Evolutionary conservation across 2,329 filamentous ascomycete genomes (phyloP).

Genomic region (Alternaria sp.): DNA sequence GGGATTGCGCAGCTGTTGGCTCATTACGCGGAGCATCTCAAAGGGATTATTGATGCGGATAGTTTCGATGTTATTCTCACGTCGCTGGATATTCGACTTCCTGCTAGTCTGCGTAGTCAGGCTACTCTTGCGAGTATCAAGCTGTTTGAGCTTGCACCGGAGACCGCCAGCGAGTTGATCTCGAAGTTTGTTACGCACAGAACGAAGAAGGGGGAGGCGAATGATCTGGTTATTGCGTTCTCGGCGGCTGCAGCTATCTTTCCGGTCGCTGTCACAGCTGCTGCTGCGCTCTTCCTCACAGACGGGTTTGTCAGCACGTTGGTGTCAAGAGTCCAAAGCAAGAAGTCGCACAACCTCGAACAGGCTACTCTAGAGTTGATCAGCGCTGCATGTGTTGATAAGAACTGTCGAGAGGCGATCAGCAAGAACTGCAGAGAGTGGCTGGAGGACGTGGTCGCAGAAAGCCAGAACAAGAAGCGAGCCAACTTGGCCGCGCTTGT

Average conservation of each 20-base stretch:
- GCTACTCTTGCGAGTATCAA: slow-evolving; percentile 83
- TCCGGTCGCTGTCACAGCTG: slow-evolving; percentile 78
- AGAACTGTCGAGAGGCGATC: slow-evolving; percentile 80
- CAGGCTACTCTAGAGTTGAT: slow-evolving; percentile 86
- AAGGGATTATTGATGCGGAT: slow-evolving; percentile 71
- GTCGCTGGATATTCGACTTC: slow-evolving; percentile 83
- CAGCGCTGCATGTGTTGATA: slow-evolving; percentile 88
- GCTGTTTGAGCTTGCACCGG: slow-evolving; percentile 77
- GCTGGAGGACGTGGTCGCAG: slow-evolving; percentile 82
- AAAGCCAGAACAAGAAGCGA: slow-evolving; percentile 66
- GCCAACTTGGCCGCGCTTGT: slow-evolving; percentile 60
- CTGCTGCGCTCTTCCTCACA: slow-evolving; percentile 80
- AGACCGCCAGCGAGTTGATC: slow-evolving; percentile 73
- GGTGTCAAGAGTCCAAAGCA: slow-evolving; percentile 76
- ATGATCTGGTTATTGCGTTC: slow-evolving; percentile 89
- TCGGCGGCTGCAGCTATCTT: slow-evolving; percentile 91
- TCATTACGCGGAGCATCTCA: slow-evolving; percentile 60
- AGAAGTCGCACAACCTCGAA: slow-evolving; percentile 86
- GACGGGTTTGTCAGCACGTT: slow-evolving; percentile 84
- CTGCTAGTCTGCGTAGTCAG: slow-evolving; percentile 75
- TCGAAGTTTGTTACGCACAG: slow-evolving; percentile 76
- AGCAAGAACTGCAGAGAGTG: slow-evolving; percentile 84
- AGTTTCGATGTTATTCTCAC: slow-evolving; percentile 85
- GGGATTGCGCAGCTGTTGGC: slow-evolving; percentile 65
- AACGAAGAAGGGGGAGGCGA: slow-evolving; percentile 76